Evolutionary conservation across 345 rosid species (phyloP).

Genomic region (Dimocarpus longan): DNA sequence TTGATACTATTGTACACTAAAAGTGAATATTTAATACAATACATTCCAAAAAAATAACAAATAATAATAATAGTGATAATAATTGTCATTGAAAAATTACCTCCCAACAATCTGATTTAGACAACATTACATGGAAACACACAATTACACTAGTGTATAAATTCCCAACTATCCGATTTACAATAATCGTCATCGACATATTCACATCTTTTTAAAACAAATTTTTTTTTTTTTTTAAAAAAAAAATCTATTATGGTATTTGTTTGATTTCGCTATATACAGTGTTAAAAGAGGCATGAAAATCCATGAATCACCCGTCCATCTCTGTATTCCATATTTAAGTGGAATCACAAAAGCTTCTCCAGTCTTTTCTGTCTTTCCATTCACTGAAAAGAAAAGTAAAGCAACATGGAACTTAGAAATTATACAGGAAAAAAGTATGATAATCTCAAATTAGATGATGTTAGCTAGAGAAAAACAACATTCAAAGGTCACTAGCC

Average conservation of each 20-base stretch:
- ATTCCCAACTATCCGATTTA: neutral
- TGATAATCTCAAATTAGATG: neutral
- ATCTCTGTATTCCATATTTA: neutral
- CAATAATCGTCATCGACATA: neutral
- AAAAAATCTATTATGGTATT: neutral
- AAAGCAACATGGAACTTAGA: neutral
- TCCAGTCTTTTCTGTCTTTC: neutral
- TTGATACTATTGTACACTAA: no score
- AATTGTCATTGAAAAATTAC: no score
- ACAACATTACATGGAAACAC: neutral
- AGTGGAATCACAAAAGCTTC: neutral
- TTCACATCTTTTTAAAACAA: neutral
- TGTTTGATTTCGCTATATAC: neutral
- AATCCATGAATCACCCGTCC: neutral
- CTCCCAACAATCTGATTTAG: no score
- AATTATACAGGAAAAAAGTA: neutral
- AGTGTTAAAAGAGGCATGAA: neutral
- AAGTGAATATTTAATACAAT: no score
- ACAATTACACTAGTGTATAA: neutral
- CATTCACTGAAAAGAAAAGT: neutral
- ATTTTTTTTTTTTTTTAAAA: no score
- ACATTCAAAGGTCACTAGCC: no score
- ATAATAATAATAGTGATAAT: no score
- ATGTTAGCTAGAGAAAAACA: neutral
- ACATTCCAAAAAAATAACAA: no score